Percentiles rank a stretch among this genome's conserved stretches.
These are phyloP conservation scores for Arabis alpina DNA, from an alignment of 345 rosid genomes.

Conservation along the genomic window DNA sequence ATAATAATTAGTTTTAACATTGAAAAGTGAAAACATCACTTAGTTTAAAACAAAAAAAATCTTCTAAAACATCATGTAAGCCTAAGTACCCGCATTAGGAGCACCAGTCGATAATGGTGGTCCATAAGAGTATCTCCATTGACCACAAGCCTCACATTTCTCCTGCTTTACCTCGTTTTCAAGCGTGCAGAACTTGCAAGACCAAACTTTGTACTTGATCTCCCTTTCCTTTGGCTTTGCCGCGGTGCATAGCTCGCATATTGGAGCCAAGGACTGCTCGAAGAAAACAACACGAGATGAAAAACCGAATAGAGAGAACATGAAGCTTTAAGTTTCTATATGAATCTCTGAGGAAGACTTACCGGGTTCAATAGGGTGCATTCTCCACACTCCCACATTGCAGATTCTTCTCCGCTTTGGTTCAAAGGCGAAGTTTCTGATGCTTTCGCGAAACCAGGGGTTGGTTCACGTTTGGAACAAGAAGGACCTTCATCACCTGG, in stretches of 20 bases:
- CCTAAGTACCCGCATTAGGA: conserved; percentile 64
- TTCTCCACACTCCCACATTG: conserved; percentile 71
- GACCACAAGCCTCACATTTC: conserved; percentile 79
- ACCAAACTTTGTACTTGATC: conserved; percentile 59
- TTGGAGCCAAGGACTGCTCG: conserved; percentile 68
- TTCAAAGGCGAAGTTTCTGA: conserved; percentile 33
- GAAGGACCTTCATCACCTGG: conserved; percentile 25
- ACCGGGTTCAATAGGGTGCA: conserved; percentile 86
- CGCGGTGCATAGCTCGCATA: conserved; percentile 64
- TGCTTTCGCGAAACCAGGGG: conserved; percentile 30
- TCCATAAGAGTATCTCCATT: conserved; percentile 87
- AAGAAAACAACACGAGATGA: neutral
- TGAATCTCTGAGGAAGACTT: conserved; percentile 40
- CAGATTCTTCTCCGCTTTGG: conserved; percentile 42
- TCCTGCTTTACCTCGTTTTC: conserved; percentile 66
- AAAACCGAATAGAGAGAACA: neutral
- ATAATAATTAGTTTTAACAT: too few relatives aligned
- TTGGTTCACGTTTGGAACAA: conserved; percentile 24
- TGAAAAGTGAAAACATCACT: too few relatives aligned
- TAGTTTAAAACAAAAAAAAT: too few relatives aligned
- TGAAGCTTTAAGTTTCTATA: conserved; percentile 4
- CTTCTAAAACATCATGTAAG: too few relatives aligned
- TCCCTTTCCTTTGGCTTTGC: conserved; percentile 56
- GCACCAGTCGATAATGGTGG: conserved; percentile 62
- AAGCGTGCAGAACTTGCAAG: conserved; percentile 75